Evolutionary conservation across 768 basidiomycete genomes (phyloP), one percentile per base, ranked within the genome.

Genomic region (Pleurotus ostreatus): DNA sequence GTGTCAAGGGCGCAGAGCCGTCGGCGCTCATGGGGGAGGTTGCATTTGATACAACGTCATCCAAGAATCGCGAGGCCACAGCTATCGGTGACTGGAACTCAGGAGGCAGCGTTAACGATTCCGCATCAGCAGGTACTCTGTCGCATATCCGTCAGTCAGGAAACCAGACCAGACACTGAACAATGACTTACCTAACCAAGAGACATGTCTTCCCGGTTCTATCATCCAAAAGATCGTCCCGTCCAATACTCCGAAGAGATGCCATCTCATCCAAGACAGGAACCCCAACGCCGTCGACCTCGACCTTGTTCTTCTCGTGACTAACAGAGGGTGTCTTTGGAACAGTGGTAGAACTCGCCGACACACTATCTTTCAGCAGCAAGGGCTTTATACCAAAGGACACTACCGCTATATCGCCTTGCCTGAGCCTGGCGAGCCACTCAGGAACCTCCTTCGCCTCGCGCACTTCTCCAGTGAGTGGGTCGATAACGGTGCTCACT

Each of bases 261-360:
- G 89, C 90, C 75, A 91, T 91, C 76, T 93, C 90, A 46, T 77
- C 80, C 5, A 84, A 70, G 49, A 93, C 81, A 4, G 81, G 65
- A 41, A 85, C 80, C 34, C 89, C 81, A 40, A 62, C 70, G 44
- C 75, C 76, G 58, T 81, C 73, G 34, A 78, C 71, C 44, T 68
- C 68, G 56, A 66, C 68, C 55, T 65, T 65, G 59, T 63, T 65
- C 65, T 71, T 62, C 30, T 34, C 30, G 30, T 11, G 30, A 34
- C 30, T 9, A 34, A 34, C 30, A 34, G 30, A 9, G 11, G 30
- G 30, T 9, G 30, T 9, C 30, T 34, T 34, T 34, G 11, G 30
- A 57, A 67, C 61, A 39, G 61, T 40, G 57, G 62, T 41, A 55
- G 62, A 20, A 38, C 15, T 54, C 34, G 58, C 55, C 25, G 44